These are phyloP conservation scores for Amaranthus palmeri DNA, from an alignment of 148 eudicot species.

Conservation along the genomic window DNA sequence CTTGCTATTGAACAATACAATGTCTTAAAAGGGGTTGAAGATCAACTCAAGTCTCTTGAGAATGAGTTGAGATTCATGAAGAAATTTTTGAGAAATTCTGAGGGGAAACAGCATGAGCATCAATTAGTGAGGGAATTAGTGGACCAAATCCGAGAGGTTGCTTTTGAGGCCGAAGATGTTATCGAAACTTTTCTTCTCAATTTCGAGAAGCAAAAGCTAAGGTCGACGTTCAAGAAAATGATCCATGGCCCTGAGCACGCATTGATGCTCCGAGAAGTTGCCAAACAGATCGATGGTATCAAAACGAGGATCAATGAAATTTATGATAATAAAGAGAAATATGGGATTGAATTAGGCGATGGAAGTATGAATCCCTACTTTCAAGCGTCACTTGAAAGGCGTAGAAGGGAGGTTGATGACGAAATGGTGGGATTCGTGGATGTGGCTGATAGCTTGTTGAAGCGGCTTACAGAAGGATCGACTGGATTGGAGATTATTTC, in stretches of 20 bases:
- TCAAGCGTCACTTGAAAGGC: slow-evolving; percentile 17
- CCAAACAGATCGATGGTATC: slow-evolving; percentile 15
- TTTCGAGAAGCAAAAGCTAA: slow-evolving; percentile 16
- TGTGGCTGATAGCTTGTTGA: slow-evolving; percentile 20
- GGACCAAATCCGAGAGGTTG: slow-evolving; percentile 24
- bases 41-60: slow-evolving; percentile 7
- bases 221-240: slow-evolving; percentile 2
- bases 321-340: slow-evolving; percentile 18
- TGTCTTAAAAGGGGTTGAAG: neutral
- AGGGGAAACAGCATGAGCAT: slow-evolving; percentile 16
- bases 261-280: slow-evolving; percentile 13
- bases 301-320: slow-evolving; percentile 12
- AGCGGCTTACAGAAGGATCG: slow-evolving; percentile 21
- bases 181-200: slow-evolving; percentile 22
- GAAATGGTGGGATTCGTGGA: slow-evolving; percentile 30
- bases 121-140: slow-evolving; percentile 13
- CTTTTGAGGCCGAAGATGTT: slow-evolving; percentile 24
- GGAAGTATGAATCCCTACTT: slow-evolving; percentile 14
- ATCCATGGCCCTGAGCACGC: slow-evolving; percentile 9
- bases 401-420: slow-evolving; percentile 16
- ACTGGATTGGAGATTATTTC: slow-evolving; percentile 24
- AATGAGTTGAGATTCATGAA: slow-evolving; percentile 21
- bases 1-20: slow-evolving; percentile 6
- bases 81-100: slow-evolving; percentile 20
- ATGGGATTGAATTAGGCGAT: slow-evolving; percentile 15